Evolutionary conservation across 768 basidiomycete genomes (phyloP), one percentile per base, ranked within the genome.

Genomic region (Naganishia friedmannii): DNA sequence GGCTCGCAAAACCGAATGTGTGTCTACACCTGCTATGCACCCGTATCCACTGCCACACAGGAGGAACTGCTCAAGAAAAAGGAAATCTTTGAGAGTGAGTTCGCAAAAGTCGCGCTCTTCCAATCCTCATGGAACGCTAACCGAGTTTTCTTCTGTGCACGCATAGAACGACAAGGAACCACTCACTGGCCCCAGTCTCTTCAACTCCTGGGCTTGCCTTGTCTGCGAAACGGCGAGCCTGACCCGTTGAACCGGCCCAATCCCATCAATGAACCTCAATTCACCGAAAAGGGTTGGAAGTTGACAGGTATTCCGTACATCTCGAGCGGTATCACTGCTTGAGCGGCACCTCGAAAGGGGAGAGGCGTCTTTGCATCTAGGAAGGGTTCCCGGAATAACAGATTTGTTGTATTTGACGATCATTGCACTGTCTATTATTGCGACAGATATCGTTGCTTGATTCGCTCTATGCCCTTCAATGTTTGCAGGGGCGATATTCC

Each of bases 1-100:
- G 69, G 58, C 12, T 37, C 34, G 15, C 75, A 73, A 53, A 63
- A 70, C 32, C 66, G 77, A 23, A 66, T 76, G 32, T 75, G 75
- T 21, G 71, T 65, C 13, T 78, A 77, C 67, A 74, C 74, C 55
- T 75, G 75, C 67, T 76, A 76, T 72, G 71, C 70, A n/a, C 76
- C 76, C 1, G 73, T 71, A 7, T 51, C 69, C 12, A 63, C 73
- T 15, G 68, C 73, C 23, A 55, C 73, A 8, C 70, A 75, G 23
- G 76, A 75, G 45, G 73, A 77, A 28, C 48, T 51, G 21, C 63
- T 15, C 8, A 21, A 32, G 39, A 70, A 73, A 34, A 29, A 58
- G 67, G 66, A 68, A 19, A 63, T 65, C 42, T 67, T 70, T 65
- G 28, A 73, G 46, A 51, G 48, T 51, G 23, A 51, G 48, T 51